Evolutionary conservation across 768 basidiomycete species (phyloP), one percentile per base, ranked within the genome.

Genomic region (Pisolithus sp.): DNA sequence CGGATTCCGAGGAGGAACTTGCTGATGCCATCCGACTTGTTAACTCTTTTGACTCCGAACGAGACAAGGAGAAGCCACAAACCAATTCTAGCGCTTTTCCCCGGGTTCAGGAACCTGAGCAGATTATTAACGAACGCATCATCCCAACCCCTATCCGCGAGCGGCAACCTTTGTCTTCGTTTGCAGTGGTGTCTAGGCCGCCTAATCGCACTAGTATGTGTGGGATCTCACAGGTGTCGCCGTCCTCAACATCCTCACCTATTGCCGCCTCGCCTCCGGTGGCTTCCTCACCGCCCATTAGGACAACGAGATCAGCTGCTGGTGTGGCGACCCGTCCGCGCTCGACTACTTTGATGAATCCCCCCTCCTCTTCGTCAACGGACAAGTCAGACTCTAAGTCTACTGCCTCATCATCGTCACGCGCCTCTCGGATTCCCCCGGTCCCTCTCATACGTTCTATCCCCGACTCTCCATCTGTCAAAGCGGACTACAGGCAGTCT

Each of bases 111-210:
- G 40, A 26, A 47, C 50, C 20, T 50, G 54, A 44, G 28, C 46
- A n/a, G 23, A 38, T 17, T 39, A 18, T 34, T 15, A 41, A 36
- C 44, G 51, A 68, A 23, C 59, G 53, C 34, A 68, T 69, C 17
- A 57, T 78, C 18, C 83, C 83, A 8, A 83, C 82, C 45, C 76
- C 76, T 21, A 83, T 85, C 55, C 79, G 77, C 55, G 71, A 76
- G 59, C 74, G 80, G 30, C 68, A 76, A 44, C 77, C 81, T 4
- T 74, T 74, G 9, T 75, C 80, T 7, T 71, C 81, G 24, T 85
- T 85, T 59, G 79, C 78, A 53, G 83, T 85, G 43, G 81, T 78
- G 2, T 83, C 82, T 18, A 68, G 83, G 20, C 82, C 82, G 20
- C 69, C 73, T 45, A 62, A 78, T 26, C 62, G 63, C 47, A 71